phyloP scores from a whole-genome alignment of 192 early-diverging fungal genomes.

The Dimargaris verticillata region DNA sequence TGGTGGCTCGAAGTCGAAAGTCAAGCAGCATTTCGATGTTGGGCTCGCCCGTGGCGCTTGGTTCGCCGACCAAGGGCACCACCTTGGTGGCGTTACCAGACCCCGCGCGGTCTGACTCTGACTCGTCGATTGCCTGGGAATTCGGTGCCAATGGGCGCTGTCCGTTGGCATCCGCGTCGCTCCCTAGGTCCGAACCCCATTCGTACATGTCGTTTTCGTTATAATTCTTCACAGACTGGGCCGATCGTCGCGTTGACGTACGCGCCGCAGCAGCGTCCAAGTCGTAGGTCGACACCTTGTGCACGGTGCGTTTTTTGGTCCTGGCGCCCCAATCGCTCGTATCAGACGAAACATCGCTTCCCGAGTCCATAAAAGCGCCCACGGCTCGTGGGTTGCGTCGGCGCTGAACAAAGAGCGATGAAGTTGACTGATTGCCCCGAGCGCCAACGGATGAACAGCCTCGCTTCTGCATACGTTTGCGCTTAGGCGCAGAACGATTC shows the following conservation, averaged over 20 bases:
- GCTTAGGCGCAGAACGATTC: neutral
- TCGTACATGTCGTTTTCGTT: conserved; percentile 26
- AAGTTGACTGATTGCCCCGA: neutral
- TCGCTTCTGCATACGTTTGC: neutral
- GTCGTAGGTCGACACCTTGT: no score
- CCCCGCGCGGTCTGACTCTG: conserved; percentile 5
- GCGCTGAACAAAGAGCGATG: no score
- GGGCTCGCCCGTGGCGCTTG: conserved; percentile 17
- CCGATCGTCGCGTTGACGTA: conserved; percentile 11
- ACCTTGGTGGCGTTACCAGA: conserved; percentile 17
- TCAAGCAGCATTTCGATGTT: conserved; percentile 30
- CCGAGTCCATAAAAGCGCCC: no score
- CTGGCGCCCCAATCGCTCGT: conserved; percentile 1
- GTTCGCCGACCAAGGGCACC: conserved; percentile 22
- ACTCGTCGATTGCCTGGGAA: neutral
- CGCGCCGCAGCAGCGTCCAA: neutral
- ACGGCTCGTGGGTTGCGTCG: no score
- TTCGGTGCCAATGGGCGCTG: neutral
- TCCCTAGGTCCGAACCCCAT: conserved; percentile 23
- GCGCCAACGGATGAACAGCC: neutral
- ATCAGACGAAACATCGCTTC: neutral
- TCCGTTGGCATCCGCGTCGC: conserved; percentile 16
- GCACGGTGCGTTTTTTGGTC: neutral
- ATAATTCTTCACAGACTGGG: conserved; percentile 23
- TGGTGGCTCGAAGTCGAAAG: conserved; percentile 15